Evolutionary conservation across 2,329 filamentous ascomycete genomes (phyloP), one percentile per base, ranked within the genome.

Genomic region (Colletotrichum phormii): DNA sequence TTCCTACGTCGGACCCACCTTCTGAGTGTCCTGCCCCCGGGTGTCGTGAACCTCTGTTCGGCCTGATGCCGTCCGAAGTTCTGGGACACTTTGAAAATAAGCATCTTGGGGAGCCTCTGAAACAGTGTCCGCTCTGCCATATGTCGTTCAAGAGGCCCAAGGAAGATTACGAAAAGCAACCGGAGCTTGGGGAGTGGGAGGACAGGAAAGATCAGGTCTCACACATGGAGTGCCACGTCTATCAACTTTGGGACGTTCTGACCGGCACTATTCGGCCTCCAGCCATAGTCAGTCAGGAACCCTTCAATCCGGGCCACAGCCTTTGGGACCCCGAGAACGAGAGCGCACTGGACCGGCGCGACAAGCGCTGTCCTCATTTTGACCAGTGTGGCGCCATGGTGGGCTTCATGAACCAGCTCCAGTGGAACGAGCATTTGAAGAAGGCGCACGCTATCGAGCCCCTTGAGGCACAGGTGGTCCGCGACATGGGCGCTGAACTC

Each of bases 161-260:
- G n/a, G 66, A 60, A 5, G 62, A 64, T n/a, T n/a, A 57, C 7
- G 61, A 65, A 24, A 29, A 18, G 8, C 13, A 60, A 5, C 37
- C 54, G 22, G 31, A 51, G 33, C 55, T 58, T 4, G 60, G 42
- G 4, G 54, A 70, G 12, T 59, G 37, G 31, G 62, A 57, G 15
- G 61, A 54, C 11, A 60, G 74, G 12, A 26, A 37, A 7, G 49
- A 53, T 15, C 74, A 75, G 35, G 61, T 70, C n/a, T 22, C 58
- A 5, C 74, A 75, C 51, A 75, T 75, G 64, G 74, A 75, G 64
- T 75, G 74, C n/a, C 74, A 75, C 49, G 69, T 75, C 65, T 73
- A 62, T 33, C 35, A 67, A 42, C 74, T 75, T 29, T 75, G 74
- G 74, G 67, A 74, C 49, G 31, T 70, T 12, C 37, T 73, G 46